Conservation (phyloP, 441 rosid species). For the Euphorbia celastroides region DNA sequence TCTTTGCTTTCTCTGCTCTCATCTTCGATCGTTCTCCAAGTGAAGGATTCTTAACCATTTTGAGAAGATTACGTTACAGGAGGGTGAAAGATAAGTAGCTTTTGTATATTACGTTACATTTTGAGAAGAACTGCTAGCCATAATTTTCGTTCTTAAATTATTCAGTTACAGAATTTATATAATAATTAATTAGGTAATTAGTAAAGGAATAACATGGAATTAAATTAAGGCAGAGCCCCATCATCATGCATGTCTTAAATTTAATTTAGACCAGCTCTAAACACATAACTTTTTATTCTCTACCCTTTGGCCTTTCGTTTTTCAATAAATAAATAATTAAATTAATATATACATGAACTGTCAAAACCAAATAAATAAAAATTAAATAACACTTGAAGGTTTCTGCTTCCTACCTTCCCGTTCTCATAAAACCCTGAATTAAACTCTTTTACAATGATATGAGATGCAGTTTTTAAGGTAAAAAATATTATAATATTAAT, state of each 20-base stretch:
- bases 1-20: no score
- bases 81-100: no score
- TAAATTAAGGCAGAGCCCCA: conserved; percentile 19
- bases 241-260: conserved; percentile 19
- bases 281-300: conserved; percentile 10
- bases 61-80: no score
- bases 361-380: conserved; percentile 17
- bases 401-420: conserved; percentile 24
- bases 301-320: neutral
- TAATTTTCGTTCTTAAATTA: no score
- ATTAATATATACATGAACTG: conserved; percentile 27
- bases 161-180: neutral
- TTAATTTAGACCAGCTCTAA: conserved; percentile 23
- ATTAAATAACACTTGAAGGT: conserved; percentile 18
- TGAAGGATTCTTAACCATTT: no score
- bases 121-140: neutral
- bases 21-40: no score
- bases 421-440: neutral
- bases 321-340: neutral
- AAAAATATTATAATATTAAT: conserved; percentile 3
- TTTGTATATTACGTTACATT: no score
- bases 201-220: conserved; percentile 9
- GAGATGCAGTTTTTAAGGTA: conserved; percentile 24
- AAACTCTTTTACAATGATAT: conserved; percentile 9
- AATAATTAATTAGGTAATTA: neutral